These are phyloP conservation scores for Hordeum pubiflorum DNA, from an alignment of 202 grass and related monocot species.

Conservation along the genomic window DNA sequence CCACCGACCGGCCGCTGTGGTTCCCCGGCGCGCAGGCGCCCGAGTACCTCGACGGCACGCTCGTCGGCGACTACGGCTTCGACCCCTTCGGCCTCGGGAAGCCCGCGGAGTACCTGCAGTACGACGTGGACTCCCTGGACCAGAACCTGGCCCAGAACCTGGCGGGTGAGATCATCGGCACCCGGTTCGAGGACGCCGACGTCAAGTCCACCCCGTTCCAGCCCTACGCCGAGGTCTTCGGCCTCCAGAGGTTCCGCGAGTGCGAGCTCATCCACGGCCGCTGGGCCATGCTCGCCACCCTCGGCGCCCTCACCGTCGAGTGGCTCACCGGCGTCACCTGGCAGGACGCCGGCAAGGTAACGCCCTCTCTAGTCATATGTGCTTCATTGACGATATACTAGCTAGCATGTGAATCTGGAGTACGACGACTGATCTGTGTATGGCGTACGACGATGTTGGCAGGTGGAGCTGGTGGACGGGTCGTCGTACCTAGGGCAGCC, in stretches of 20 bases:
- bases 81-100: conserved; percentile 89
- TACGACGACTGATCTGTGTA: background rate
- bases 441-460: background rate
- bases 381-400: background rate
- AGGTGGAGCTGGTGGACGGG: conserved; percentile 87
- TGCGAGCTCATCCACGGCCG: conserved; percentile 97
- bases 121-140: conserved; percentile 82
- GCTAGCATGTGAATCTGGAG: background rate
- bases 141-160: conserved; percentile 89
- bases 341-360: conserved; percentile 92
- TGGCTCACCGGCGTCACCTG: conserved; percentile 96
- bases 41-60: conserved; percentile 72
- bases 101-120: conserved; percentile 96
- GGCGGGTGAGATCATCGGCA: conserved; percentile 64
- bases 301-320: conserved; percentile 90
- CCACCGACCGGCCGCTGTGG: conserved; percentile 76
- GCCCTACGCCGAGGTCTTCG: conserved; percentile 96
- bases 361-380: background rate
- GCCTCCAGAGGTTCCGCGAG: conserved; percentile 92
- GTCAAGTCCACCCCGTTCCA: conserved; percentile 78
- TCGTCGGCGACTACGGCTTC: conserved; percentile 88
- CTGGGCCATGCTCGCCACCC: conserved; percentile 98
- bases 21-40: conserved; percentile 72
- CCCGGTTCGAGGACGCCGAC: conserved; percentile 60
- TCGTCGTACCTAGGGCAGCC: conserved; percentile 93